Base-by-base conservation (phyloP, 1,284 basidiomycete species). In the Rhodofomes roseus region DNA sequence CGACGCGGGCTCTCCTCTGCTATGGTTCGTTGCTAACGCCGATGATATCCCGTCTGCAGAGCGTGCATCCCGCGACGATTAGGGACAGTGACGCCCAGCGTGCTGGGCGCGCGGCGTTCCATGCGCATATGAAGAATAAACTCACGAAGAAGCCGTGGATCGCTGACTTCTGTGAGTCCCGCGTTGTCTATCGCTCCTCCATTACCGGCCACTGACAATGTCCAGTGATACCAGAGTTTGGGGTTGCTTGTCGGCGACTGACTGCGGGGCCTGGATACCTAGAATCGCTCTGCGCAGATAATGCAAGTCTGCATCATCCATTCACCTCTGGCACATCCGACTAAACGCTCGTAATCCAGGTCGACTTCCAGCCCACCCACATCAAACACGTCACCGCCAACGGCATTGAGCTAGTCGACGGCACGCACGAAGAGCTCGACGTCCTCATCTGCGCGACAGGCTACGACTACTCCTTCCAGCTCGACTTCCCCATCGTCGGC, bases 181-280 rank as follows among this genome's bases (percentile, higher is more conserved):
- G 14, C 14, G 22, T 34, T 23, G n/a, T n/a, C n/a, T n/a, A 31
- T 52, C 56, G 1, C 22, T n/a, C 54, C 8, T 40, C 14, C 43
- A 9, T 18, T 25, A 29, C 36, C 18, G 37, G 41, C 44, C 27
- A 23, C 31, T 40, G 43, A 20, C 22, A 27, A 11, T 20, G 44
- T 39, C 2, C 40, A 86, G 84, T 86, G 11, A 75, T 86, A 22
- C 85, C 86, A 2, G 77, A 79, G 53, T 87, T 87, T 65, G 74
- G 80, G 4, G 80, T 85, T 14, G 77, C 74, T 9, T 87, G 84
- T 68, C 76, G 83, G 36, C 76, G 86, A 41, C 70, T 87, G 43
- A 88, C 86, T 0, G 85, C 86, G 2, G 86, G 85, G 0, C 84
- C 84, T 34, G 85, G 86, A 2, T 89, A 86, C 67, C 75, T 89